Evolutionary conservation across 2,329 filamentous ascomycete species (phyloP).

Genomic region (Tolypocladium amazonense): DNA sequence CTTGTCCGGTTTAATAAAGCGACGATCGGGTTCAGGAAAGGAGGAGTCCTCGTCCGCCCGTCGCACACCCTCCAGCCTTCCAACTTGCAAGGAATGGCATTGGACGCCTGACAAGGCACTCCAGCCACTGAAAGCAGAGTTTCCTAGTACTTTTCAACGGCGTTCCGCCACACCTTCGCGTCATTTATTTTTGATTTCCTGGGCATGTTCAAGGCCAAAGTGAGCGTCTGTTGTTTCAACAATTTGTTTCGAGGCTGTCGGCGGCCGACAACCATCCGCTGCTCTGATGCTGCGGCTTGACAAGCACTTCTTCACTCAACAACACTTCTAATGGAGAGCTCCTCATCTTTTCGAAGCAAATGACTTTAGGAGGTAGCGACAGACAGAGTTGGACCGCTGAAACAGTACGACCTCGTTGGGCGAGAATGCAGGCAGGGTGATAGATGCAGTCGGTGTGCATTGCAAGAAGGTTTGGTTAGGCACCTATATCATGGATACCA

Average conservation of each 20-base stretch:
- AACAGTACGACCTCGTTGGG: slow-evolving; percentile 28
- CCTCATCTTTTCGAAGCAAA: too few relatives aligned
- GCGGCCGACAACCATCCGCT: too few relatives aligned
- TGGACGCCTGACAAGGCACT: neutral
- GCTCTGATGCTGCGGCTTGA: too few relatives aligned
- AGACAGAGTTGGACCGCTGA: slow-evolving; percentile 15
- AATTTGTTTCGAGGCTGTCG: neutral
- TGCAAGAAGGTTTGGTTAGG: slow-evolving; percentile 19
- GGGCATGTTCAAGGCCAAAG: neutral
- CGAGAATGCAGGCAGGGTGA: slow-evolving; percentile 29
- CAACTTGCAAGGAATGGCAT: neutral
- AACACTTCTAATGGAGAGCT: neutral
- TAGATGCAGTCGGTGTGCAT: slow-evolving; percentile 27
- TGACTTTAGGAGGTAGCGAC: too few relatives aligned
- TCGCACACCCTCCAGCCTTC: neutral
- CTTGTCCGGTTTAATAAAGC: neutral
- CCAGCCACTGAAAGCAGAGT: neutral
- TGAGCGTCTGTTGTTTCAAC: neutral
- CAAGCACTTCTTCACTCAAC: neutral
- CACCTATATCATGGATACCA: neutral
- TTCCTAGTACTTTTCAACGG: neutral
- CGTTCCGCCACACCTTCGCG: neutral
- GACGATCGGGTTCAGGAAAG: neutral
- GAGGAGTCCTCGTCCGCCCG: neutral
- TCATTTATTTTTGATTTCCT: too few relatives aligned